Percentiles rank a stretch among this genome's conserved stretches.
Conservation (phyloP, 1,284 basidiomycete genomes). For the Tilletia setariae region DNA sequence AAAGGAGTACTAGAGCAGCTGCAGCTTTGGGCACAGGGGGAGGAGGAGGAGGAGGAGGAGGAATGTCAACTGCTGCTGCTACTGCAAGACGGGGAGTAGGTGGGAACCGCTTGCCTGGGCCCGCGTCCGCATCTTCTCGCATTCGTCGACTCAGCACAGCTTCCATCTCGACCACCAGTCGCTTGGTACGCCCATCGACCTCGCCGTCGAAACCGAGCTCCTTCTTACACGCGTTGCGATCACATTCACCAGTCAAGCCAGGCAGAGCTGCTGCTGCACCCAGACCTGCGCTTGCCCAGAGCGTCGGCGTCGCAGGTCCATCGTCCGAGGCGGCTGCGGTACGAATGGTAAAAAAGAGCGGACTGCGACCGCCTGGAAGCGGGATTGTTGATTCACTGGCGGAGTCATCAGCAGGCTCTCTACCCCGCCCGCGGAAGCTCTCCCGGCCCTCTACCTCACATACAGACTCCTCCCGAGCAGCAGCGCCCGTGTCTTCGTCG, state of each 20-base stretch:
- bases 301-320: neutral
- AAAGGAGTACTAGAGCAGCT: too few relatives aligned
- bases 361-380: neutral
- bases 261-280: neutral
- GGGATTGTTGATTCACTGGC: neutral
- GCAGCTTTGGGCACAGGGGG: too few relatives aligned
- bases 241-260: neutral
- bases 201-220: neutral
- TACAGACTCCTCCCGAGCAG: too few relatives aligned
- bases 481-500: neutral
- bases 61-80: neutral
- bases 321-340: too few relatives aligned
- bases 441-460: neutral
- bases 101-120: neutral
- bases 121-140: neutral
- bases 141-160: neutral
- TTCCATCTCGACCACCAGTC: neutral
- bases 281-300: neutral
- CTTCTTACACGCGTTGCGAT: neutral
- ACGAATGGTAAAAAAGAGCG: neutral
- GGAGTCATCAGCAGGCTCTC: neutral
- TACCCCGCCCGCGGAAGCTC: constrained; percentile 1
- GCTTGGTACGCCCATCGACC: neutral
- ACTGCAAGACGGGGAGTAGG: neutral
- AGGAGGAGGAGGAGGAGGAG: too few relatives aligned